phyloP scores from a whole-genome alignment of 768 basidiomycete genomes.

The Suillus paluster region DNA sequence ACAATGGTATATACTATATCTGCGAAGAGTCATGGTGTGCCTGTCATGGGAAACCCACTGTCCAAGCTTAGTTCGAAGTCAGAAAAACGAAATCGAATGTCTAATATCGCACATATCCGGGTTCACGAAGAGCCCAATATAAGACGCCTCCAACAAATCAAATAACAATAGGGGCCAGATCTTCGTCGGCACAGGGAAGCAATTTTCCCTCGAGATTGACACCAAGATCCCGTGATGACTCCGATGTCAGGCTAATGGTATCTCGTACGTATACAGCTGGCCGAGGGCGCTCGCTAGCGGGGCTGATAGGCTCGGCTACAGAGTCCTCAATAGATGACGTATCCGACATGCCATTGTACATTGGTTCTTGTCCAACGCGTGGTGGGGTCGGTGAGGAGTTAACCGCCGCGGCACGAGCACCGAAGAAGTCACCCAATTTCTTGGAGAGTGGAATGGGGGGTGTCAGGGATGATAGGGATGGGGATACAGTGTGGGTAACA shows the following conservation, averaged over 20 bases:
- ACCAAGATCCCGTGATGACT: slow-evolving; percentile 29
- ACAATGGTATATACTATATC: slow-evolving; percentile 1
- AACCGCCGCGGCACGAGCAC: slow-evolving; percentile 51
- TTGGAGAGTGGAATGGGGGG: slow-evolving; percentile 55
- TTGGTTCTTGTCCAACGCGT: slow-evolving; percentile 28
- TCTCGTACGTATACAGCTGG: slow-evolving; percentile 34
- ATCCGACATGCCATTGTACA: slow-evolving; percentile 36
- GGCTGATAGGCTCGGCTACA: slow-evolving; percentile 38
- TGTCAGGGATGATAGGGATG: slow-evolving; percentile 26
- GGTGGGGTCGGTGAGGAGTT: slow-evolving; percentile 29
- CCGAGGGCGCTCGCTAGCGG: slow-evolving; percentile 32
- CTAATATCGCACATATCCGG: background rate
- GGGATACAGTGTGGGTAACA: slow-evolving; percentile 19
- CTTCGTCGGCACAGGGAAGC: slow-evolving; percentile 20
- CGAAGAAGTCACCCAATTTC: slow-evolving; percentile 76
- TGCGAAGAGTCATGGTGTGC: background rate
- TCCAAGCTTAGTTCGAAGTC: background rate
- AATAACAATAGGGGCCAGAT: slow-evolving; percentile 32
- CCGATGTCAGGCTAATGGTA: slow-evolving; percentile 31
- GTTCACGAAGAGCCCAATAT: background rate
- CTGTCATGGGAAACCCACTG: background rate
- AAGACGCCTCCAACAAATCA: slow-evolving; percentile 19
- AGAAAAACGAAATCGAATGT: slow-evolving; percentile 3
- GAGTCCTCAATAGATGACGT: slow-evolving; percentile 43
- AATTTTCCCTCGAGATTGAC: slow-evolving; percentile 36